Base-by-base conservation (phyloP, 106 monocot genomes). In the Phalaenopsis equestris region DNA sequence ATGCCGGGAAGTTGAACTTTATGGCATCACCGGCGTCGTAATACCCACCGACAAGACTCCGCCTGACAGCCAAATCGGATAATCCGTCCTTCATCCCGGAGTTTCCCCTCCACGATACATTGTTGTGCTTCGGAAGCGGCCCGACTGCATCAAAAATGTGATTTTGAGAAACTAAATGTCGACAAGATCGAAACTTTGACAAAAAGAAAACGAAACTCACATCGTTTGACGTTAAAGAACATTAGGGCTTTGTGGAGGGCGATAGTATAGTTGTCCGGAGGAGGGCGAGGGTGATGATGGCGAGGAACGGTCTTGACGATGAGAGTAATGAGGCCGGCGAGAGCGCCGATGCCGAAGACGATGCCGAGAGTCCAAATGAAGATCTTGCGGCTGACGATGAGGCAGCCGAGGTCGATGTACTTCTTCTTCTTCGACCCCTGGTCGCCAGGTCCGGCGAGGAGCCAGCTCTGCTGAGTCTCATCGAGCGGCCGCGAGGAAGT, bases 401-500 rank as follows among this genome's bases (percentile, higher is more conserved):
- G 68, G 85, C 96, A 96, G 3, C 96, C 93, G 77, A 96, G 88
- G 79, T 96, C 96, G 36, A 96, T 91, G 80, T 96, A 96, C 83
- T 93, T 96, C 90, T 93, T 96, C 86, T 90, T 93, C 90, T 87
- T 88, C 79, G 78, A 84, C 16, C 86, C 93, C 86, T 91, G 77
- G 76, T 96, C 96, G 1, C 91, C 91, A 18, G 96, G 96, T n/a
- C 88, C 91, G 19, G 96, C 93, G 19, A 96, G 91, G 15, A 96
- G 91, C 96, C 96, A 96, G 90, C 93, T 93, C 82, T 96, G 96
- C 86, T 96, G 96, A 38, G 93, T 96, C 90, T 96, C 96, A 86
- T 96, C 93, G 38, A 96, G 90, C 77, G 83, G 90, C 78, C 87
- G 83, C 17, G 91, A 78, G 43, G 70, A 52, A 36, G 72, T 56